Base-by-base conservation (phyloP, 768 basidiomycete genomes). In the Solioccasus polychromus region DNA sequence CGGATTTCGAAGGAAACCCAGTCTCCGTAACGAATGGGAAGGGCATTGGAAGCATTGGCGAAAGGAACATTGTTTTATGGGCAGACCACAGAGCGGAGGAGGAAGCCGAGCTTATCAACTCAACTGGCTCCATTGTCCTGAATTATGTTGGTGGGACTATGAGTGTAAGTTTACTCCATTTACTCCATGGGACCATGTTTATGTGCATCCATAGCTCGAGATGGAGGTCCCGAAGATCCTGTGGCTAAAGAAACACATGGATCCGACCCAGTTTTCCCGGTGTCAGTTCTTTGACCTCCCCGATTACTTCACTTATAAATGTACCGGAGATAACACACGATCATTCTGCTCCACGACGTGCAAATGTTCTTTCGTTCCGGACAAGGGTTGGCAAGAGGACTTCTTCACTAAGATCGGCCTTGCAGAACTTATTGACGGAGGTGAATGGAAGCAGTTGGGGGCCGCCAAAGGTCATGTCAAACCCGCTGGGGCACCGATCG, bases 221-320 rank as follows among this genome's bases (percentile, higher is more conserved):
- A 98, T 98, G 96, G 95, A 97, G 68, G 82, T 97, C 35, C 95
- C 95, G 0, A 98, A 98, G 67, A 86, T 94, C 24, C 81, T 98
- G 23, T 98, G 96, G 96, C 77, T 98, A 34, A 97, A 94, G 67
- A 84, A 81, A 48, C 75, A 88, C 70, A 94, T 98, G 93, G 60
- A 76, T 2, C 61, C 79, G 1, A 69, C 76, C 10, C 73, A 72
- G 15, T 98, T 99, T 68, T 66, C 77, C 19, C 71, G 71, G 43
- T 89, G 85, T 68, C 85, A 90, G 57, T 88, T 89, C 71, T 88
- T 84, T 65, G 93, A 95, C 60, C 79, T 96, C 15, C 93, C 93
- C n/a, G 93, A 96, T 68, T 94, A 83, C 71, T 76, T 99, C 41
- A 97, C 96, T 0, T 98, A 94, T 72, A 85, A 82, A 39, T 90